Percentiles rank a stretch among this genome's conserved stretches.
These are phyloP conservation scores for Lanmaoa pseudosensibilis DNA, from an alignment of 768 basidiomycete genomes.

Conservation along the genomic window DNA sequence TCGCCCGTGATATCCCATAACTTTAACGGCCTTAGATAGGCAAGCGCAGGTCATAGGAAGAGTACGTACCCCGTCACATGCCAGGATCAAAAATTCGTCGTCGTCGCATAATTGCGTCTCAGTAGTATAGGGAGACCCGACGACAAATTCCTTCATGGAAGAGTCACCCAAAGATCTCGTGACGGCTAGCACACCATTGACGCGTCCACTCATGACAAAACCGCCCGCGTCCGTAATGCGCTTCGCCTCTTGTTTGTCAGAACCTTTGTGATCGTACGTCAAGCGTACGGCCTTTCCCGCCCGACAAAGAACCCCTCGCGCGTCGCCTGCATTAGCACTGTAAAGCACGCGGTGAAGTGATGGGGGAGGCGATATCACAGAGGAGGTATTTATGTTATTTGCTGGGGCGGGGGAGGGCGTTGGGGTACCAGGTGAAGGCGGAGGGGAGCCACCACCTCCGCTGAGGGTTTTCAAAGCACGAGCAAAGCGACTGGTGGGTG, in stretches of 20 bases:
- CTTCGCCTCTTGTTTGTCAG: conserved; percentile 96
- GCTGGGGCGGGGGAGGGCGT: conserved; percentile 19
- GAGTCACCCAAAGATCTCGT: conserved; percentile 95
- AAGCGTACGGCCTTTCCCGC: conserved; percentile 87
- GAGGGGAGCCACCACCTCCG: conserved; percentile 27
- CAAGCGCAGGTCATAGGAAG: background rate
- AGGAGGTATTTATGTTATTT: conserved; percentile 31
- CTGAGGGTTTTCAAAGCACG: conserved; percentile 56
- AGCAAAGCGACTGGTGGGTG: conserved; percentile 50
- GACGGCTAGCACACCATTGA: conserved; percentile 96
- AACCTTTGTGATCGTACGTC: conserved; percentile 98
- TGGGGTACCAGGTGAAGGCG: conserved; percentile 10
- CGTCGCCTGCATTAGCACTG: conserved; percentile 96
- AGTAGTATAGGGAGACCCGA: conserved; percentile 97
- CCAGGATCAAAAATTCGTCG: conserved; percentile 93
- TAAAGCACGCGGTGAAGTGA: conserved; percentile 78
- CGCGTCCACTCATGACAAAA: conserved; percentile 97
- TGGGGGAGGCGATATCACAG: conserved; percentile 45
- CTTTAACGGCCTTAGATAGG: conserved; percentile 41
- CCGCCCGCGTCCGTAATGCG: conserved; percentile 97
- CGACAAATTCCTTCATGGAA: conserved; percentile 99
- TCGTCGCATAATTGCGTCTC: conserved; percentile 88
- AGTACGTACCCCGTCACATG: conserved; percentile 90
- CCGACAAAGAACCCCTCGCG: conserved; percentile 89
- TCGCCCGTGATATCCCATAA: conserved; percentile 96